Percentiles rank a stretch among this genome's conserved stretches.
These are phyloP conservation scores for Cyberlindnera bimundalis DNA, from an alignment of 805 yeast genomes.

Conservation along the genomic window DNA sequence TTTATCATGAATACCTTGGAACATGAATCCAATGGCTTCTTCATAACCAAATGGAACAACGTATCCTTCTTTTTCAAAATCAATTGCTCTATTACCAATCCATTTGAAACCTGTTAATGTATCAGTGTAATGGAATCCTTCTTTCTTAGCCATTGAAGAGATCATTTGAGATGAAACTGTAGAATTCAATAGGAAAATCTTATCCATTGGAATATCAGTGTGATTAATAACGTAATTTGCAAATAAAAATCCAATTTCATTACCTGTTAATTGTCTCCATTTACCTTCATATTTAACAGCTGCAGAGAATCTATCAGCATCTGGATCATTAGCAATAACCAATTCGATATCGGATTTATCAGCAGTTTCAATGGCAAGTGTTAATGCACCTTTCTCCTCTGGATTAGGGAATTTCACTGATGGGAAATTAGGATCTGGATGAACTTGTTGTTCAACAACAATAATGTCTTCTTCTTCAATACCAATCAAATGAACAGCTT, in stretches of 20 bases:
- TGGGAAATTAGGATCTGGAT: conserved; percentile 82
- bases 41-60: conserved; percentile 87
- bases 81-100: conserved; percentile 89
- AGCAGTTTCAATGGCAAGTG: conserved; percentile 63
- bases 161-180: conserved; percentile 91
- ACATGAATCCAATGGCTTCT: conserved; percentile 96
- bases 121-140: conserved; percentile 65
- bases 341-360: conserved; percentile 42
- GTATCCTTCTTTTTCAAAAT: conserved; percentile 59
- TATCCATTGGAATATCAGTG: conserved; percentile 26
- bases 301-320: conserved; percentile 89
- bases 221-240: conserved; percentile 53
- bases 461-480: conserved; percentile 27
- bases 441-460: conserved; percentile 59
- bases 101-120: conserved; percentile 96
- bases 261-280: conserved; percentile 87
- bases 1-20: conserved; percentile 78
- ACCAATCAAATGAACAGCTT: conserved; percentile 38
- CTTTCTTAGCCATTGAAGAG: conserved; percentile 56
- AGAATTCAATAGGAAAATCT: conserved; percentile 68
- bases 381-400: conserved; percentile 90
- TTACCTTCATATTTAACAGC: conserved; percentile 50
- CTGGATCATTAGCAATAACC: conserved; percentile 92
- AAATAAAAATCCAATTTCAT: conserved; percentile 84
- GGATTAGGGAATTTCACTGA: conserved; percentile 94